Base-by-base conservation (phyloP, 257 asterid species). In the Ilex aquifolium region DNA sequence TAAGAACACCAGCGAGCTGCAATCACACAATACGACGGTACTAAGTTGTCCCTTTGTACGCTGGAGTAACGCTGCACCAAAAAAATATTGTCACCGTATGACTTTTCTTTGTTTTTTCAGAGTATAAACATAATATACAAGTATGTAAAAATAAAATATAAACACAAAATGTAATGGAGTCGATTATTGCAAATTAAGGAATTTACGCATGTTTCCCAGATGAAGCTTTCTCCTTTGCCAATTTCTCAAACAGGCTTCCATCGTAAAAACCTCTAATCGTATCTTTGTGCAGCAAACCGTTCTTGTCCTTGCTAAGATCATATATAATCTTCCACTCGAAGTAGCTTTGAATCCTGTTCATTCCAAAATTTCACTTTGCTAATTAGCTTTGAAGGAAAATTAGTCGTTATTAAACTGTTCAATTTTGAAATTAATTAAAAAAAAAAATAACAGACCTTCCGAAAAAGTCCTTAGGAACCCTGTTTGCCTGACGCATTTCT, bases 311-410 rank as follows among this genome's bases (percentile, higher is more conserved):
- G 78, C 96, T 73, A 11, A 92, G 87, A 31, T 13, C 0, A 32
- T 89, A 80, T 29, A 92, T 58, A 3, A 89, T 65, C 74, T 79
- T 83, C 99, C 99, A 89, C 76, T 92, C 99, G 0, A 77, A 21
- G 63, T 46, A 82, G 3, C 81, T 91, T 17, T 83, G 96, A 52
- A 88, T 0, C 86, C 97, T 91, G 77, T 60, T 21, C 42, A 32
- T 54, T 48, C 27, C 14, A 36, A 7, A 5, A 4, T 10, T 12
- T 36, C 39, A 51, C 21, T 42, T 6, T 6, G n/a, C 10, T 6
- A 46, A 14, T 0, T 46, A 10, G 52, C 52, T 14, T 0, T 3
- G 3, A 46, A 46, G 13, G 13, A 46, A 46, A 10, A 46, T 46
- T 3, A 46, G 10, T 3, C n/a, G 10, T 10, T 46, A 46, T 14